phyloP scores from a whole-genome alignment of 1,284 basidiomycete species.

The Trametes pubescens region DNA sequence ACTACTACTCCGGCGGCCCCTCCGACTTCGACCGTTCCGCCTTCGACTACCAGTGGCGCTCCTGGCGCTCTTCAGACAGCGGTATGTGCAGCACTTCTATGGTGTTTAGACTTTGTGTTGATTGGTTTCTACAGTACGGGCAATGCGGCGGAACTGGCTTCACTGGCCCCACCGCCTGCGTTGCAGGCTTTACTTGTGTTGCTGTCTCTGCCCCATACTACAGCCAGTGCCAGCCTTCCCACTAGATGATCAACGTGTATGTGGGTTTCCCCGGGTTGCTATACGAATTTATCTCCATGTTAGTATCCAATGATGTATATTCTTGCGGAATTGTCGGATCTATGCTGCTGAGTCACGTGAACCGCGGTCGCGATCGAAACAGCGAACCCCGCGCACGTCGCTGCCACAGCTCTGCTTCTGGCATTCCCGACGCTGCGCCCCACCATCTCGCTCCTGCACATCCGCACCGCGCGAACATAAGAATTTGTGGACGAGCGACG shows the following conservation, averaged over 20 bases:
- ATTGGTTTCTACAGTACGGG: constrained; percentile 28
- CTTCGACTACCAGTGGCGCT: constrained; percentile 30
- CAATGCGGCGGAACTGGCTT: constrained; percentile 41
- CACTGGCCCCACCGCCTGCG: constrained; percentile 37
- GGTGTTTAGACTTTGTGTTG: not conserved
- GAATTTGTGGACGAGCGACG: not conserved
- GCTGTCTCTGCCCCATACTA: constrained; percentile 33
- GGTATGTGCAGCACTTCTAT: constrained; percentile 21
- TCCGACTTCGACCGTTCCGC: constrained; percentile 25
- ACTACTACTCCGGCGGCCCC: constrained; percentile 21
- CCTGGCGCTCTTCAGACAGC: constrained; percentile 35
- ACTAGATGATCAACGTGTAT: constrained; percentile 8
- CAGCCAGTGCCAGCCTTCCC: constrained; percentile 31
- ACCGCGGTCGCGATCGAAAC: constrained; percentile 15
- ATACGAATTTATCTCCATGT: too few species aligned
- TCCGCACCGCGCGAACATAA: constrained; percentile 7
- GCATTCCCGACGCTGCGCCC: constrained; percentile 2
- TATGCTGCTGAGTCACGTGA: constrained; percentile 17
- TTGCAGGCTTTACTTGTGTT: constrained; percentile 27
- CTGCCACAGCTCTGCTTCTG: not conserved
- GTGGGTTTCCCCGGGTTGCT: not conserved
- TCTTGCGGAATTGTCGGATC: not conserved
- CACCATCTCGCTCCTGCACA: not conserved
- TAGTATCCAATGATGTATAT: not conserved
- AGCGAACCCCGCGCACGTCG: constrained; percentile 9